phyloP scores from a whole-genome alignment of 306 rosid species.

The Corylus americana region DNA sequence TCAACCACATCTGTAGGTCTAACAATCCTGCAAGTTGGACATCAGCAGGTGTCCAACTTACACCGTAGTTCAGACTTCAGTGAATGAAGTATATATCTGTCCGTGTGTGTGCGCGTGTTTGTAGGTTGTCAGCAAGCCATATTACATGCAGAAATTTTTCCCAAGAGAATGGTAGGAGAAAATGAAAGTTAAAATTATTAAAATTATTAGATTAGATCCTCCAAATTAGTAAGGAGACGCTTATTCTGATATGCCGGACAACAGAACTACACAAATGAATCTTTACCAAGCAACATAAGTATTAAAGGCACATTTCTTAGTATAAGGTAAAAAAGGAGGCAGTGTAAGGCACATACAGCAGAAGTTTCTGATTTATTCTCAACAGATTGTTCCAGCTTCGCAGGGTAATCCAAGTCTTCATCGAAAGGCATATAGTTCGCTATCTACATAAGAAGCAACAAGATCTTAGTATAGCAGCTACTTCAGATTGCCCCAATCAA shows the following conservation, averaged over 20 bases:
- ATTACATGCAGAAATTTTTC: not conserved
- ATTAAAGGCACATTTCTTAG: not conserved
- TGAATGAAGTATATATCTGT: not conserved
- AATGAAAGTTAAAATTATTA: not conserved
- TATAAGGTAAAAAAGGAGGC: constrained; percentile 3
- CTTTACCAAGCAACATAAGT: not conserved
- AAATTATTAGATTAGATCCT: constrained; percentile 9
- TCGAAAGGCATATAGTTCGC: constrained; percentile 81
- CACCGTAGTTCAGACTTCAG: not conserved
- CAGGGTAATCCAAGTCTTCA: constrained; percentile 95
- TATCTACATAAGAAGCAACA: constrained; percentile 51
- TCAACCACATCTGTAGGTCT: not conserved
- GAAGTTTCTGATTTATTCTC: constrained; percentile 58
- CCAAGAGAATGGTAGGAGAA: not conserved
- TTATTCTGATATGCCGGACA: not conserved
- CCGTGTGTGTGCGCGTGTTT: not conserved
- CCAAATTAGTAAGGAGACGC: constrained; percentile 16
- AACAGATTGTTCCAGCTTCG: constrained; percentile 72
- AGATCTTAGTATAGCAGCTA: not conserved
- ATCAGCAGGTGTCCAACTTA: not conserved
- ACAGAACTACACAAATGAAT: constrained; percentile 6
- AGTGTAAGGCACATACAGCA: constrained; percentile 52
- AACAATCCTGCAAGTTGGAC: not conserved
- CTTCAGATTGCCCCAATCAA: not conserved
- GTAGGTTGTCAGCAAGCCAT: not conserved